Evolutionary conservation across 192 early-diverging fungal genomes (phyloP), one percentile per base, ranked within the genome.

Genomic region (Gamsiella multidivaricata): DNA sequence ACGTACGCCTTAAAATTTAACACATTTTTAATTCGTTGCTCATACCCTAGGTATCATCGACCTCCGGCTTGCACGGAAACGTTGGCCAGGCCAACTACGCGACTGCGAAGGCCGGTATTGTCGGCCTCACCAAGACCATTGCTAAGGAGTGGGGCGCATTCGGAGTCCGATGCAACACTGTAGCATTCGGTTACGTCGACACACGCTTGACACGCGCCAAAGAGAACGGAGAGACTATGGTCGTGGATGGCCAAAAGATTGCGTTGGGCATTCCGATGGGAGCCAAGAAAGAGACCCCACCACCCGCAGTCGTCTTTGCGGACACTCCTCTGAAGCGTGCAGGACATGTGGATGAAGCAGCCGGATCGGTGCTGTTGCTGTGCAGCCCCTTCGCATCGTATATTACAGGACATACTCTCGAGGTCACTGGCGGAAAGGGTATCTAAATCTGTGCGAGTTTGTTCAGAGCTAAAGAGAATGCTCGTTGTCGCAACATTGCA

Each of bases 51-150:
- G 69, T 87, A 46, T 87, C 85, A n/a, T 87, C 85, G 25, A 84
- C 83, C 22, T 86, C 83, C 47, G 97, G 97, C 47, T 84, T 98
- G 42, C 95, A 96, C 83, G 97, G 97, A 69, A 93, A 93, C 80
- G 81, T 93, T 54, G 92, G 92, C 20, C 97, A 98, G 84, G 93
- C 94, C 63, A 98, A 98, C 87, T 98, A 98, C 85, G 86, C 91
- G 20, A 88, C 96, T 28, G 95, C 95, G 58, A 98, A 98, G 88
- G 94, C 95, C 49, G 96, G 93, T 65, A 86, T 94, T 66, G 87
- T 95, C 74, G 96, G 95, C 32, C 83, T 98, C 57, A 94, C 91
- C 83, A 96, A 94, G 90, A 94, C 94, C 22, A 86, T 98, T 70
- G 95, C 96, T 41, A 87, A 89, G 79, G 88, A 89, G 71, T 89